Evolutionary conservation across 345 rosid species (phyloP), one percentile per base, ranked within the genome.

Genomic region (Psidium guajava): DNA sequence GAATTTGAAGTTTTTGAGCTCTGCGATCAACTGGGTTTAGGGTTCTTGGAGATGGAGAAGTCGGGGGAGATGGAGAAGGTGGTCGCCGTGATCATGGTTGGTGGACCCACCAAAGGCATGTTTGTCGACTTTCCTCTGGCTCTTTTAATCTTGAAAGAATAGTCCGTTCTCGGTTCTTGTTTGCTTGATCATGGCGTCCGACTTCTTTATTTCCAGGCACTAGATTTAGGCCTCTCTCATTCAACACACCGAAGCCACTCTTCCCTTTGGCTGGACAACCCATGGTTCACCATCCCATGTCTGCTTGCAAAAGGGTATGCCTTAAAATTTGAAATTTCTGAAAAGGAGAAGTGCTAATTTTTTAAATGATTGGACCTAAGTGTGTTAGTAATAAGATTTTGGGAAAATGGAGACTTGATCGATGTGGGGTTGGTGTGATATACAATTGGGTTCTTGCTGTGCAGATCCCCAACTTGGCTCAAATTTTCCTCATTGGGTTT

Each of bases 201-300:
- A 14, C 74, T 50, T 59, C 36, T 51, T 24, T 27, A 64, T 73
- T 42, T 50, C 52, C 83, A 95, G 98, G 98, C 85, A 95, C 98
- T 84, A 91, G 96, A 27, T 94, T 95, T 90, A 89, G 98, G 74
- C 95, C 98, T 36, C 89, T 95, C 27, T 95, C 98, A 5, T 93
- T 95, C 90, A 93, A 94, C 83, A 91, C 92, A 8, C 98, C 98
- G 5, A 91, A 95, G 88, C 98, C 98, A 2, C 85, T 96, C 73
- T 93, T 96, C 82, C 98, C 98, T 28, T 89, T 96, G 85, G 98
- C 96, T 58, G 98, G 98, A 4, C 98, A 95, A 84, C 96, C 98
- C 3, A 94, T 96, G 98, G 92, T 94, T 87, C 96, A 93, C 69
- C 98, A 96, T 92, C 98, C 94, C 49, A 94, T 96, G n/a, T 93